Conservation (phyloP, 257 asterid genomes). For the Solanum chaucha region DNA sequence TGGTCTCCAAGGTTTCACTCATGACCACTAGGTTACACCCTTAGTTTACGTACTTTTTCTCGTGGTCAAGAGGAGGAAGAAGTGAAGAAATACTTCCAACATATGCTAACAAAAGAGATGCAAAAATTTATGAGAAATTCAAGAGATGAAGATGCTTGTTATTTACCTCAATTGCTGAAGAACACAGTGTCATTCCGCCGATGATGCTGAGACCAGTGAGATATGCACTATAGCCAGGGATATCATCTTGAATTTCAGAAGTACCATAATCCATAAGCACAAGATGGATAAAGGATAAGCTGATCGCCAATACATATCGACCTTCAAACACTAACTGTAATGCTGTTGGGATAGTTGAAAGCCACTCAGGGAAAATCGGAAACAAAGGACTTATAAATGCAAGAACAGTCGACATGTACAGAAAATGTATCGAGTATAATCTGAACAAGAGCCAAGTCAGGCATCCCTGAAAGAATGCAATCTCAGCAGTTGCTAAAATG, state of each 20-base stretch:
- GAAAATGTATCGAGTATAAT: slow-evolving; percentile 67
- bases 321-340: slow-evolving; percentile 60
- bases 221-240: slow-evolving; percentile 70
- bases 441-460: slow-evolving; percentile 85
- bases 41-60: background rate
- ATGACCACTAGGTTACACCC: background rate
- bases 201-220: slow-evolving; percentile 69
- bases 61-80: background rate
- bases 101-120: background rate
- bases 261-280: slow-evolving; percentile 70
- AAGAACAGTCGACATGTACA: slow-evolving; percentile 71
- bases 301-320: slow-evolving; percentile 32
- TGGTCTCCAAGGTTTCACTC: background rate
- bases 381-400: slow-evolving; percentile 47
- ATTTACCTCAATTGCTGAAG: slow-evolving; percentile 58
- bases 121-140: background rate
- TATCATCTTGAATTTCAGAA: slow-evolving; percentile 70
- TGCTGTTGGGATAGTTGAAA: slow-evolving; percentile 65
- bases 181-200: slow-evolving; percentile 68
- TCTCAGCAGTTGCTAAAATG: slow-evolving; percentile 74
- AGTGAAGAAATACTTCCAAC: background rate
- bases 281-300: slow-evolving; percentile 39
- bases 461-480: slow-evolving; percentile 86
- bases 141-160: background rate
- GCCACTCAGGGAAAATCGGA: slow-evolving; percentile 49